Evolutionary conservation across 768 basidiomycete genomes (phyloP), one percentile per base, ranked within the genome.

Genomic region (Psilocybe tampanensis): DNA sequence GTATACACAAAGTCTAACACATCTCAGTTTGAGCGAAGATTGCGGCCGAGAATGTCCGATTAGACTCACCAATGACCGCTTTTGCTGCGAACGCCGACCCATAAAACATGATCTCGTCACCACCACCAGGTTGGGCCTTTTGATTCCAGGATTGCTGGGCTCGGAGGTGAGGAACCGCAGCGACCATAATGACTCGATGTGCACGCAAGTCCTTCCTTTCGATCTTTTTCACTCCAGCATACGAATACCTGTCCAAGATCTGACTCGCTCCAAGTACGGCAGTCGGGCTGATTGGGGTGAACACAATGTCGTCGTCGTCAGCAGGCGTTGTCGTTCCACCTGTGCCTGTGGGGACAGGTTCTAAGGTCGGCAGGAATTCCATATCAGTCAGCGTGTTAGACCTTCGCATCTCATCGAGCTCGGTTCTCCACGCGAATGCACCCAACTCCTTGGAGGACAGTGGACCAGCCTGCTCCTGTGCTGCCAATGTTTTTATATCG

Each of bases 341-440:
- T 9, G 42, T 13, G 21, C 7, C 8, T 9, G 42, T 13, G 21
- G 26, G 29, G n/a, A n/a, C 36, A 5, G 23, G 33, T 21, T 32
- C 49, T 5, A n/a, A 39, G 32, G 50, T 54, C 6, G 58, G 63
- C 22, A 66, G 54, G 41, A 80, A 71, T 12, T 58, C 50, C 22
- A 76, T 67, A 58, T 79, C 78, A 0, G 71, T 73, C n/a, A 76
- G 62, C 33, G 64, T 52, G 13, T 68, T 61, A 7, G 59, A 54
- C 33, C 54, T 52, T 17, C 79, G 67, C 70, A 79, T 72, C 29
- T 65, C 55, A 18, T 71, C 59, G 57, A 78, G 76, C 4, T 51
- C 45, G 1, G 45, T 58, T 43, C 69, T 68, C 15, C 69, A 52
- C 13, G 45, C 49, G n/a, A 15, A 26, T 33, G 18, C 18, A 21